Conservation (phyloP, 257 asterid genomes). For the Fraxinus quadrangulata region DNA sequence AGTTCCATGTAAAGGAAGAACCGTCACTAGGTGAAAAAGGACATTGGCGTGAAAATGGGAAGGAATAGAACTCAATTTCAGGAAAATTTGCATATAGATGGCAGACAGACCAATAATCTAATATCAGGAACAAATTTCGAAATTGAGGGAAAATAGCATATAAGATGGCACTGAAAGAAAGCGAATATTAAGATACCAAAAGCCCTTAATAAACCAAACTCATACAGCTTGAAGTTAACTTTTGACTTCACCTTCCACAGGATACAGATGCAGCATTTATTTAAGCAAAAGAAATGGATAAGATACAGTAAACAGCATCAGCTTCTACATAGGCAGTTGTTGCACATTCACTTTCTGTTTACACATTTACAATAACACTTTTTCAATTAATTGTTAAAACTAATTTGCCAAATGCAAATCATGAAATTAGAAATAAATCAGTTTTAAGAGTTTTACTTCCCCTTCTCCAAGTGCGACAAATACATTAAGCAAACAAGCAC, state of each 20-base stretch:
- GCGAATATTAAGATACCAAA: no score
- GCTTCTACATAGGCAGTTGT: background rate
- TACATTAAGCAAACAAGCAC: no score
- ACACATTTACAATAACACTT: background rate
- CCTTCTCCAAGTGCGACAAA: background rate
- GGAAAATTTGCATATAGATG: background rate
- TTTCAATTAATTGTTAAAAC: background rate
- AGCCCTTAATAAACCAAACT: background rate
- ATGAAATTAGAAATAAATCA: background rate
- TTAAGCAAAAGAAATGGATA: background rate
- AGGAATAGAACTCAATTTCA: background rate
- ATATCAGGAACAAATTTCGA: background rate
- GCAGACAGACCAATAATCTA: background rate
- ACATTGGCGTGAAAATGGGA: background rate
- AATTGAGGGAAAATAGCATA: background rate
- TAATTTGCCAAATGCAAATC: background rate
- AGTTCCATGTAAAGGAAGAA: background rate
- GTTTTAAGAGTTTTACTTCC: background rate
- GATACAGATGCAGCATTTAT: background rate
- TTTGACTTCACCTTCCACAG: background rate
- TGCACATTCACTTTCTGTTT: background rate
- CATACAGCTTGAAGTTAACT: background rate
- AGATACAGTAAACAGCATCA: background rate
- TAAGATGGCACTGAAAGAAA: background rate
- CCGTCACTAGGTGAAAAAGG: background rate